Evolutionary conservation across 352 stramenopile species (phyloP).

Genomic region (Globisporangium splendens): DNA sequence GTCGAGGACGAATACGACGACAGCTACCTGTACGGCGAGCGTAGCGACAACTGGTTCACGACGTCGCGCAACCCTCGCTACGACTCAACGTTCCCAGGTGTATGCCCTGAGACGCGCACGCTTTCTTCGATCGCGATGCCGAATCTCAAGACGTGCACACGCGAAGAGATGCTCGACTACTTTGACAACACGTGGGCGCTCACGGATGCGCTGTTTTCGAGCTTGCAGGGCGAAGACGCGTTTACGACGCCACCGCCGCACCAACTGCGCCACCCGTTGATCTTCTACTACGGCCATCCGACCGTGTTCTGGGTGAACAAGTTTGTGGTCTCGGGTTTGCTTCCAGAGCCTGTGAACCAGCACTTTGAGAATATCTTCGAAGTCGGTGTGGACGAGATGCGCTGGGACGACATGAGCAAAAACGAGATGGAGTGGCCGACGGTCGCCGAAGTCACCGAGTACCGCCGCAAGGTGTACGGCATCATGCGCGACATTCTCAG

Average conservation of each 20-base stretch:
- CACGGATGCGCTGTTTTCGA: slow-evolving; percentile 92
- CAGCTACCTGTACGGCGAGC: slow-evolving; percentile 53
- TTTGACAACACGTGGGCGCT: slow-evolving; percentile 95
- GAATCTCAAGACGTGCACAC: slow-evolving; percentile 80
- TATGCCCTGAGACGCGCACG: slow-evolving; percentile 31
- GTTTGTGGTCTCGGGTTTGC: slow-evolving; percentile 89
- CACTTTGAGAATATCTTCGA: slow-evolving; percentile 97
- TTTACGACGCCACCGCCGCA: slow-evolving; percentile 92
- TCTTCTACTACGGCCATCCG: slow-evolving; percentile 98
- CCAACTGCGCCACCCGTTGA: slow-evolving; percentile 93
- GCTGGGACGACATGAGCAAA: slow-evolving; percentile 98
- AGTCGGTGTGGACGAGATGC: slow-evolving; percentile 98
- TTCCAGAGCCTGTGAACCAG: slow-evolving; percentile 85
- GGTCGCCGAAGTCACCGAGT: slow-evolving; percentile 88
- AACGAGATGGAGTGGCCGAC: slow-evolving; percentile 94
- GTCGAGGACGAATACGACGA: slow-evolving; percentile 45
- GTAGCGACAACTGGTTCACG: slow-evolving; percentile 72
- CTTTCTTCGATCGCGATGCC: slow-evolving; percentile 76
- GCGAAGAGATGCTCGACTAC: slow-evolving; percentile 89
- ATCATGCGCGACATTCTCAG: slow-evolving; percentile 85
- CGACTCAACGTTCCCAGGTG: slow-evolving; percentile 55
- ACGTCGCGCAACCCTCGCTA: slow-evolving; percentile 53
- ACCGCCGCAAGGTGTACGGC: slow-evolving; percentile 91
- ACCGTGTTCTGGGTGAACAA: slow-evolving; percentile 98
- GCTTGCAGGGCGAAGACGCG: slow-evolving; percentile 86